Evolutionary conservation across 2,329 filamentous ascomycete genomes (phyloP).

Genomic region (Colletotrichum sp.): DNA sequence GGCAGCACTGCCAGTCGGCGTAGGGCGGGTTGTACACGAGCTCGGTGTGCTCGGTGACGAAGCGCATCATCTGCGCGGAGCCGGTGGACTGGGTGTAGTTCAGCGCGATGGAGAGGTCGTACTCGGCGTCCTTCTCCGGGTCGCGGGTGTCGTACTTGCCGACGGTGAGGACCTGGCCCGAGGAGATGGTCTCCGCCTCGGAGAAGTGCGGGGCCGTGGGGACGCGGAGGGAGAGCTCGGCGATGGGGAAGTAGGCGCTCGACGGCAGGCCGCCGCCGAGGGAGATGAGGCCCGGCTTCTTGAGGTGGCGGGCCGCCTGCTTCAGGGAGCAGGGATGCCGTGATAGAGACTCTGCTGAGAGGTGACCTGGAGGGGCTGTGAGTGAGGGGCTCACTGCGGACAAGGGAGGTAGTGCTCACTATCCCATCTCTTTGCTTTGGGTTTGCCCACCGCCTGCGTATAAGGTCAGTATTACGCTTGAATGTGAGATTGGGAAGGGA

Average conservation of each 20-base stretch:
- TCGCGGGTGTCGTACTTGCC: conserved; percentile 85
- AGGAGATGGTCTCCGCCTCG: conserved; percentile 66
- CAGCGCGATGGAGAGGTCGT: conserved; percentile 84
- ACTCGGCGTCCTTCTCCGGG: conserved; percentile 36
- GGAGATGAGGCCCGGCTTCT: conserved; percentile 84
- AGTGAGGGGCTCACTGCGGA: neutral
- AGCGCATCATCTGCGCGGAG: conserved; percentile 85
- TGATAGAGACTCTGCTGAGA: conserved; percentile 66
- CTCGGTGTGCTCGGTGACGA: conserved; percentile 94
- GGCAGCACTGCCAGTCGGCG: conserved; percentile 83
- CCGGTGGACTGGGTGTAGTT: conserved; percentile 94
- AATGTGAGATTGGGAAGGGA: neutral
- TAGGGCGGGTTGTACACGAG: conserved; percentile 88
- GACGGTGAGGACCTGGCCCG: conserved; percentile 66
- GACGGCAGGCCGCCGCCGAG: conserved; percentile 92
- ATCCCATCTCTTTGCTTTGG: conserved; percentile 83
- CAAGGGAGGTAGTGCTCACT: conserved; percentile 58
- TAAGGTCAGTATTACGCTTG: conserved; percentile 16
- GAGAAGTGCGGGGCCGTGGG: conserved; percentile 73
- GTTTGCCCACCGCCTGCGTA: conserved; percentile 56
- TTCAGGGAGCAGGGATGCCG: conserved; percentile 78
- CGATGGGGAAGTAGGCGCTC: conserved; percentile 90
- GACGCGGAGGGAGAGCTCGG: conserved; percentile 76
- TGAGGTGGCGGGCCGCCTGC: conserved; percentile 78
- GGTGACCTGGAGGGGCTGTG: conserved; percentile 45